A percentile compares a stretch with the other conserved stretches of the same genome.
These are phyloP conservation scores for Haplosporangium sp. DNA, from an alignment of 371 early-diverging fungal genomes.

Conservation along the genomic window DNA sequence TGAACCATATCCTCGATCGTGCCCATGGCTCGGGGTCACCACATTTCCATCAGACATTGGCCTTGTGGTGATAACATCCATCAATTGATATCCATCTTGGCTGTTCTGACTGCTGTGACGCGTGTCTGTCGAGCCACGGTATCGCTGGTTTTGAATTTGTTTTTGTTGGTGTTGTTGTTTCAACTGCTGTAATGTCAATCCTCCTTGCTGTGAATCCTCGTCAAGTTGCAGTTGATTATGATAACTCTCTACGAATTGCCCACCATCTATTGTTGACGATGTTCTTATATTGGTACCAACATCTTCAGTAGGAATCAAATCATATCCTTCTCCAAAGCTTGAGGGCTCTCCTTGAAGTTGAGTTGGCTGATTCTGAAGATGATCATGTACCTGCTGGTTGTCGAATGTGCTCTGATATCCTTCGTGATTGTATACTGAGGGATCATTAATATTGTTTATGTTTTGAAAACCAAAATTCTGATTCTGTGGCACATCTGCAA, in stretches of 20 bases:
- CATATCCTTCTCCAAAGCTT: slow-evolving; percentile 52
- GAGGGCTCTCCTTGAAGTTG: slow-evolving; percentile 16
- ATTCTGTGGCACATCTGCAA: slow-evolving; percentile 8
- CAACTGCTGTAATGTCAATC: slow-evolving; percentile 37
- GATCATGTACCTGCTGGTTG: slow-evolving; percentile 8
- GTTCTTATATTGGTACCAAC: background rate
- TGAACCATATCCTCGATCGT: slow-evolving; percentile 13
- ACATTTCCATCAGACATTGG: slow-evolving; percentile 36
- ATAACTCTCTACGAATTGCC: slow-evolving; percentile 1
- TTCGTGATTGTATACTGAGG: slow-evolving; percentile 1
- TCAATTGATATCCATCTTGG: slow-evolving; percentile 38
- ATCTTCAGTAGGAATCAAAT: slow-evolving; percentile 22
- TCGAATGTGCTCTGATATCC: slow-evolving; percentile 12
- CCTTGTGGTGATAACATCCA: slow-evolving; percentile 42
- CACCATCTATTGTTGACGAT: background rate
- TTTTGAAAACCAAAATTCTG: slow-evolving; percentile 17
- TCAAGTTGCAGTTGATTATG: slow-evolving; percentile 24
- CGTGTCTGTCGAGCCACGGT: slow-evolving; percentile 20
- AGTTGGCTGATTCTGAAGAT: slow-evolving; percentile 11
- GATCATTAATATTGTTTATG: background rate
- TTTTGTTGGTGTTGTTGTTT: slow-evolving; percentile 44
- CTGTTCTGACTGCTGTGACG: slow-evolving; percentile 33
- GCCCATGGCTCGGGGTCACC: background rate
- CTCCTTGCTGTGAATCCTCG: slow-evolving; percentile 15
- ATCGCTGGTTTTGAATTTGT: slow-evolving; percentile 13